These are phyloP conservation scores for Mrakia gelida DNA, from an alignment of 768 basidiomycete species.

Conservation along the genomic window DNA sequence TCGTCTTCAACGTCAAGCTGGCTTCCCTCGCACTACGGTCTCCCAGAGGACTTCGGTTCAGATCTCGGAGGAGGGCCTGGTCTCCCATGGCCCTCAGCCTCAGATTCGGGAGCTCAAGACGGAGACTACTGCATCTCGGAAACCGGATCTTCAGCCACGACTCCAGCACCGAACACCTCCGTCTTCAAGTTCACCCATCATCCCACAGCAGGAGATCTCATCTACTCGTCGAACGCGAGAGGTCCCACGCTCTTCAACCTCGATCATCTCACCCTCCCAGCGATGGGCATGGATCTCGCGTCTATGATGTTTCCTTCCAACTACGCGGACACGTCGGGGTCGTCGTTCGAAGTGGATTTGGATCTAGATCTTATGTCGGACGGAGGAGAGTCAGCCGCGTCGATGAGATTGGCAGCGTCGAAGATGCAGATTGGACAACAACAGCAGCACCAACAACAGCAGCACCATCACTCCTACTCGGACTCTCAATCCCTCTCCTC, in stretches of 20 bases:
- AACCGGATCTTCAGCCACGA: not conserved
- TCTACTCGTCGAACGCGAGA: conserved; percentile 18
- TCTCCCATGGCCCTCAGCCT: conserved; percentile 17
- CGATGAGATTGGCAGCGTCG: conserved; percentile 6
- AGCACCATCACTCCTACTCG: not conserved
- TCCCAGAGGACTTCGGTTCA: conserved; percentile 7
- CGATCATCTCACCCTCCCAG: conserved; percentile 14
- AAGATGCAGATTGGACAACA: not conserved
- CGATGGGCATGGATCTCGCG: not conserved
- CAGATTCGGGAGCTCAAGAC: conserved; percentile 16
- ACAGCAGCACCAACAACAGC: not conserved
- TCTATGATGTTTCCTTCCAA: not conserved
- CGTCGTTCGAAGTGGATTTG: conserved; percentile 9
- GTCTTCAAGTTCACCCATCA: conserved; percentile 16
- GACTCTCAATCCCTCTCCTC: conserved; percentile 4
- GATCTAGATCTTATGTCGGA: conserved; percentile 15
- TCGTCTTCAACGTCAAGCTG: conserved; percentile 8
- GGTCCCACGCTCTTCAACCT: not conserved
- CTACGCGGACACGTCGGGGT: conserved; percentile 11
- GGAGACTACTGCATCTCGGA: conserved; percentile 11
- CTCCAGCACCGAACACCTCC: not conserved
- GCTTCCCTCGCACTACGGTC: conserved; percentile 20
- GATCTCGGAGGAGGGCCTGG: conserved; percentile 6
- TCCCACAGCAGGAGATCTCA: conserved; percentile 21
- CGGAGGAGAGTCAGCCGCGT: not conserved